Base-by-base conservation (phyloP, 2,329 filamentous ascomycete species). In the Fusarium xyrophilum region DNA sequence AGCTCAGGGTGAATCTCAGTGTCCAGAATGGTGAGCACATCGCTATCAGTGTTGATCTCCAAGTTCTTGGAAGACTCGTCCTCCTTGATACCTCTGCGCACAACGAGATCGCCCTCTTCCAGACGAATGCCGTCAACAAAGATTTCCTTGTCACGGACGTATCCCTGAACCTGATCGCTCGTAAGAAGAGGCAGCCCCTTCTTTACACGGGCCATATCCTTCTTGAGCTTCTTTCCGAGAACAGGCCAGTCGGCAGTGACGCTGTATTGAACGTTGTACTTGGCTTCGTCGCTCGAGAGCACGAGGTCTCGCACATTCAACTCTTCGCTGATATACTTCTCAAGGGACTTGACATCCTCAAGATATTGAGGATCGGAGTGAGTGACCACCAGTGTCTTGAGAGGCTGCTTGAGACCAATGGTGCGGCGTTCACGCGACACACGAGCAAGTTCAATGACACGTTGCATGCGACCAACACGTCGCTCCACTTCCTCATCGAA, bases 141-240 rank as follows among this genome's bases (percentile, higher is more conserved):
- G 50, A 98, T 92, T 74, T 87, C 89, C 76, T 91, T 92, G 19
- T 88, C 86, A 42, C 86, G 81, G 40, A 96, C 83, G 77, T 93
- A 99, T 39, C 83, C 82, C 77, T 94, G 92, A 64, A 97, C 93
- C 71, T 97, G 87, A 14, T 92, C 88, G 71, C 90, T 94, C 23
- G 86, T 91, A 50, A 99, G 83, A 39, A 82, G 84, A 9, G 94
- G 94, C 46, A 99, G 82, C 4, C 92, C 93, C 81, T 95, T 96
- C 84, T 96, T 96, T 72, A 98, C 93, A 77, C 91, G 93, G 69
- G 89, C 88, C 69, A 93, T 92, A 75, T 97, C 94, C 81, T 97
- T 97, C 85, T 97, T 97, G 72, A 98, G 86, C 83, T 98, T 98
- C 87, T 97, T 97, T 69, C 96, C 96, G 19, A 99, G 85, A 4